Conservation (phyloP, 805 yeast genomes). For the Scheffersomyces stipitis region DNA sequence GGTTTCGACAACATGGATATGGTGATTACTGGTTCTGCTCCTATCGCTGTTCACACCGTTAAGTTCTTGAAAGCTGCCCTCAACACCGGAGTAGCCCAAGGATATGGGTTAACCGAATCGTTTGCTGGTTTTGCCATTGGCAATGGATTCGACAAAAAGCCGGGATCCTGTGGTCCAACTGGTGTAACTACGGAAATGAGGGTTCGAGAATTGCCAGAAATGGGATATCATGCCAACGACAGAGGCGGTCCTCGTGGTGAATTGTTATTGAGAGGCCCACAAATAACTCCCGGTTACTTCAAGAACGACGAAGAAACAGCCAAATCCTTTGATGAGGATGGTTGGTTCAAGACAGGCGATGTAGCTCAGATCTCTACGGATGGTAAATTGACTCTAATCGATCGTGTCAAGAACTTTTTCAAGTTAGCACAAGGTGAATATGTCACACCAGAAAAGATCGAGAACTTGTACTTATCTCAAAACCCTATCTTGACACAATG, state of each 20-base stretch:
- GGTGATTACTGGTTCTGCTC: conserved; percentile 25
- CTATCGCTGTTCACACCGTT: conserved; percentile 15
- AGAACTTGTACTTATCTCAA: conserved; percentile 21
- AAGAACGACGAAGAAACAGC: conserved; percentile 25
- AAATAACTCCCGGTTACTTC: conserved; percentile 22
- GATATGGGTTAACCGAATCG: background rate
- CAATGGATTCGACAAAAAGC: conserved; percentile 15
- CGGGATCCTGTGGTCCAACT: conserved; percentile 25
- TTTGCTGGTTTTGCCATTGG: conserved; percentile 13
- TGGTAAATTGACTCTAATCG: conserved; percentile 25
- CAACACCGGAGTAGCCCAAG: conserved; percentile 10
- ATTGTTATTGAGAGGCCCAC: conserved; percentile 25
- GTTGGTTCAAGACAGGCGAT: conserved; percentile 30
- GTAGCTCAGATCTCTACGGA: conserved; percentile 11
- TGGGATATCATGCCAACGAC: conserved; percentile 21
- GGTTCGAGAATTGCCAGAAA: conserved; percentile 22
- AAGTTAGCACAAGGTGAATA: conserved; percentile 33
- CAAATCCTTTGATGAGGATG: conserved; percentile 18
- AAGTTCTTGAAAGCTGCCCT: conserved; percentile 18
- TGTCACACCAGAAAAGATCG: conserved; percentile 31
- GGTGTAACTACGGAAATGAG: conserved; percentile 18
- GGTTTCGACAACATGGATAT: conserved; percentile 7
- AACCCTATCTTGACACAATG: conserved; percentile 19
- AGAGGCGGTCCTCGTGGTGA: conserved; percentile 28
- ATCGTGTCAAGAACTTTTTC: conserved; percentile 34